These are phyloP conservation scores for Fusarium paranaense DNA, from an alignment of 2,329 filamentous ascomycete species.

Conservation along the genomic window DNA sequence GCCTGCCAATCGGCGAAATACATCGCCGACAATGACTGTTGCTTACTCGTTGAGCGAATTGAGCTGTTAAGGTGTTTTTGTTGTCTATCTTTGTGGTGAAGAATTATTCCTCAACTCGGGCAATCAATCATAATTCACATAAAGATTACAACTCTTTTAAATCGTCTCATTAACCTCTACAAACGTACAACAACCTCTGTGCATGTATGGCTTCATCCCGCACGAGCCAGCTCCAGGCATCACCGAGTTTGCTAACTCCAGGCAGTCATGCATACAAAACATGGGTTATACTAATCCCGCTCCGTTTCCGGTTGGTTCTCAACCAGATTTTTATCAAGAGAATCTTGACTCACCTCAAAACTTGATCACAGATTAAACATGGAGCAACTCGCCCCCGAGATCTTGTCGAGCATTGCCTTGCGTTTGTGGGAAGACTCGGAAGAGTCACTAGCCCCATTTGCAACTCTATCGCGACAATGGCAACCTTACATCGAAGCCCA, in stretches of 20 bases:
- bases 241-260: neutral
- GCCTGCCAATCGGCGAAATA: neutral
- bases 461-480: neutral
- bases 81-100: neutral
- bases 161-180: neutral
- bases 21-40: neutral
- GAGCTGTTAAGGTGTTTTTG: rapidly evolving
- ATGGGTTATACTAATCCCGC: constrained; percentile 1
- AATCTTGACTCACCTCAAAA: neutral
- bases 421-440: neutral
- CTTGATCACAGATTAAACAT: neutral
- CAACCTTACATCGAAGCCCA: neutral
- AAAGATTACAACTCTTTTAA: too few relatives aligned
- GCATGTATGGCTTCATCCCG: neutral
- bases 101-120: neutral
- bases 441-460: neutral
- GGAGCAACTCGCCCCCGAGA: neutral
- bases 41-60: neutral
- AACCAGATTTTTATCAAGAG: neutral
- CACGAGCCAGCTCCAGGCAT: neutral
- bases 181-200: neutral
- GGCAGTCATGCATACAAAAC: neutral
- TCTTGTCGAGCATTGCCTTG: neutral
- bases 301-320: neutral
- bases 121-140: neutral